Base-by-base conservation (phyloP, 2,329 filamentous ascomycete species). In the Colletotrichum limetticola region DNA sequence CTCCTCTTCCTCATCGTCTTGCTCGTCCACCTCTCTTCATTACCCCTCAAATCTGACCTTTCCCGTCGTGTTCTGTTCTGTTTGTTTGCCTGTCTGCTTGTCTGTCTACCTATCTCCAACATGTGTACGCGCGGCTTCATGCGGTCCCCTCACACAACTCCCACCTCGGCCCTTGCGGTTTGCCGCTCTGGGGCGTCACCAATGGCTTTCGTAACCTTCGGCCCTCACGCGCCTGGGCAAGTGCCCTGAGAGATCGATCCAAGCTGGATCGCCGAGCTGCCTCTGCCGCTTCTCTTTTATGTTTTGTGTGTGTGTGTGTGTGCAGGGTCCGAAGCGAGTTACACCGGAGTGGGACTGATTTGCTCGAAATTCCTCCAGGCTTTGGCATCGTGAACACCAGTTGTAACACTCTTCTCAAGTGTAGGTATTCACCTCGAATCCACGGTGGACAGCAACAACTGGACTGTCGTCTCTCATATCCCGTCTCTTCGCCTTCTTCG, bases 161-260 rank as follows among this genome's bases (percentile, higher is more conserved):
- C 42, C 55, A 28, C 16, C 60, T 65, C 42, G 53, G 35, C 66
- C 66, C 55, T 70, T 70, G 66, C 66, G 60, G 22, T 60, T 59
- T 72, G 59, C 55, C 60, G 60, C 53, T 56, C 63, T 65, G 16
- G 46, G 55, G 46, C 61, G 56, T 46, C 66, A 52, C 56, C 55
- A 32, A 60, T 53, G 59, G 53, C 66, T 59, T 24, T 35, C 49
- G 58, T 53, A 55, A 26, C 32, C 4, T 58, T 42, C 19, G 59
- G 12, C 22, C 42, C 49, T 59, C 55, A 55, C 14, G 30, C 52
- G 52, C 30, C 24, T 35, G 58, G 66, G 66, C 66, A 59, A 72
- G 69, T 68, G 65, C 59, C 42, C 69, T 69, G 8, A 46, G 30
- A 61, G 35, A 60, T 65, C 66, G 35, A 60, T 65, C 66, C 59